Base-by-base conservation (phyloP, 1,284 basidiomycete genomes). In the Phylloporus sp. region DNA sequence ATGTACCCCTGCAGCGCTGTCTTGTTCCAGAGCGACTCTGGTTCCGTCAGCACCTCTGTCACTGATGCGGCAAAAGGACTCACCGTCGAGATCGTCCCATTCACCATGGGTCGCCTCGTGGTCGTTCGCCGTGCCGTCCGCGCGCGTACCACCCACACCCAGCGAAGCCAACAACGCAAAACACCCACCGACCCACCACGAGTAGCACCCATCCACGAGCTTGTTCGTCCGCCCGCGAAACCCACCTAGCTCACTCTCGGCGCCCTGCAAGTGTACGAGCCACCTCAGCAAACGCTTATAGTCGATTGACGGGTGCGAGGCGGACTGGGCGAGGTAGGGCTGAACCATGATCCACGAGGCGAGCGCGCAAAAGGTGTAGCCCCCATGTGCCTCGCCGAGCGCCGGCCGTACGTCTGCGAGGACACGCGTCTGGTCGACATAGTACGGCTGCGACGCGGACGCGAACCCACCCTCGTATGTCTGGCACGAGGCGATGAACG, bases 391-490 rank as follows among this genome's bases (percentile, higher is more conserved):
- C 81, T 99, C 98, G 61, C 97, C 94, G 53, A 96, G 86, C 10
- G 91, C 83, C 27, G 88, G 92, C 19, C 89, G 86, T 3, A 89
- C 85, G 14, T 78, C 78, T 2, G 79, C 72, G 39, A 85, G 80
- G 37, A 81, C 75, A 19, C 74, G 72, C 29, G 74, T 75, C 15
- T 52, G 68, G 47, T 78, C 69, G 23, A 80, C 75, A 69, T 84
- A 89, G 64, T 86, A 88, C 0, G 94, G 90, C 64, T 94, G 91
- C 1, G 94, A 94, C 0, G 95, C 86, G 5, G 93, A 94, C 0
- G 96, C 88, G 75, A 99, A 97, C 0, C 98, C 97, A 47, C 98
- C 98, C 82, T 99, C 98, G 82, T 97, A 99, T 0, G 97, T 99
- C 81, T 99, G 98, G 77, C 96, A 98, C 15, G 91, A 93, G 2